These are phyloP conservation scores for Trametes polyzona DNA, from an alignment of 1,284 basidiomycete species.

Conservation along the genomic window DNA sequence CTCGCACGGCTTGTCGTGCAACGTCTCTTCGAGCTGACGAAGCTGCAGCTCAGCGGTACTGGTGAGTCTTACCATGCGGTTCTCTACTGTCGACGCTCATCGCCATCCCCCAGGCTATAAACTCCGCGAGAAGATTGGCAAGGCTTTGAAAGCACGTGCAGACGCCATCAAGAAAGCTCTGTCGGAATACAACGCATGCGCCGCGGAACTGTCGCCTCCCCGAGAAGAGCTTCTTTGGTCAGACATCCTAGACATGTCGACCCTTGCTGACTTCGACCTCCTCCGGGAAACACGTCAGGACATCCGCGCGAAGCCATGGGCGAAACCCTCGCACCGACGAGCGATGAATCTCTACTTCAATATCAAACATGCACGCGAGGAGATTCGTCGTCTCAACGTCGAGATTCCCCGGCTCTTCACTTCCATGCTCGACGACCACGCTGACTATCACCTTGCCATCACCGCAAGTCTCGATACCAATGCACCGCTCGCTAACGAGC, in stretches of 20 bases:
- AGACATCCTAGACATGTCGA: constrained; percentile 35
- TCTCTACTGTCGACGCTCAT: not conserved
- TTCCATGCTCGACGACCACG: constrained; percentile 36
- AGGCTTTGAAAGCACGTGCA: constrained; percentile 26
- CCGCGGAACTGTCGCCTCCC: constrained; percentile 13
- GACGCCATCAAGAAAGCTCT: constrained; percentile 28
- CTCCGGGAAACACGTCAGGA: constrained; percentile 35
- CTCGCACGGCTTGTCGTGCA: constrained; percentile 32
- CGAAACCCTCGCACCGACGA: constrained; percentile 27
- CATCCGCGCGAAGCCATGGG: constrained; percentile 32
- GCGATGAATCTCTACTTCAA: constrained; percentile 35
- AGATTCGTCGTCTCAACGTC: constrained; percentile 37
- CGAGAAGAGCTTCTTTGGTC: constrained; percentile 34
- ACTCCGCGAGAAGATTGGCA: constrained; percentile 31
- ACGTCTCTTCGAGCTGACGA: constrained; percentile 30
- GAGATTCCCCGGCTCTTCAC: constrained; percentile 37
- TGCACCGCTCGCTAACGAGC: constrained; percentile 7
- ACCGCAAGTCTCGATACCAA: not conserved
- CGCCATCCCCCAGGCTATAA: constrained; percentile 30
- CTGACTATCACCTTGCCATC: constrained; percentile 4
- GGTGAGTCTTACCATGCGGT: constrained; percentile 17
- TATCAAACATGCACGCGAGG: constrained; percentile 35
- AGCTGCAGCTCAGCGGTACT: constrained; percentile 26
- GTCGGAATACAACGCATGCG: constrained; percentile 27
- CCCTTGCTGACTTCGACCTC: constrained; percentile 40